A percentile compares a stretch with the other conserved stretches of the same genome.
phyloP scores from a whole-genome alignment of 2,329 filamentous ascomycete genomes.

The Emergomyces pasteurianus region DNA sequence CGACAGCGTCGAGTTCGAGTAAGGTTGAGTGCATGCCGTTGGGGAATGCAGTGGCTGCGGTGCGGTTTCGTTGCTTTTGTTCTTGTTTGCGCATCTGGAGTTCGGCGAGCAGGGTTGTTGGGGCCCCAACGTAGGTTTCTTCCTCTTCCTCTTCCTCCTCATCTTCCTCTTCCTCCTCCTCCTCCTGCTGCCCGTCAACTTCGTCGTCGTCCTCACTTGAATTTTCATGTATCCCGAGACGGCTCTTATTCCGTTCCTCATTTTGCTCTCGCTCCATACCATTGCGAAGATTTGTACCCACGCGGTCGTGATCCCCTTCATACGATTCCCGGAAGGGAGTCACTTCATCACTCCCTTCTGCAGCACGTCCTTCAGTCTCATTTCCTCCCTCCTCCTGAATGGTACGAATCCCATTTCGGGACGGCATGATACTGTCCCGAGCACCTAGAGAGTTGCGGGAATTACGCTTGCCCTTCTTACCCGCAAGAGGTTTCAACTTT shows the following conservation, averaged over 20 bases:
- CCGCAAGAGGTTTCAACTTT: conserved; percentile 16
- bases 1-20: conserved; percentile 79
- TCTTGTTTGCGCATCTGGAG: conserved; percentile 83
- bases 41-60: conserved; percentile 50
- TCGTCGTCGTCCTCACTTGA: conserved; percentile 7
- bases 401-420: conserved; percentile 8
- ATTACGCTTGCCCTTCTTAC: background rate
- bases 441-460: background rate
- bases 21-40: conserved; percentile 85
- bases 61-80: conserved; percentile 66
- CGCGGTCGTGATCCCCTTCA: conserved; percentile 7
- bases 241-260: conserved; percentile 14
- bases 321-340: conserved; percentile 10
- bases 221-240: background rate
- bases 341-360: conserved; percentile 8
- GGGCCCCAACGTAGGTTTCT: conserved; percentile 51
- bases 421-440: conserved; percentile 14
- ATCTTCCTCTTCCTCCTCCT: conserved; percentile 30
- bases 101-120: conserved; percentile 85
- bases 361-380: conserved; percentile 14
- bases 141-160: conserved; percentile 36
- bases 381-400: conserved; percentile 7
- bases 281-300: conserved; percentile 3
- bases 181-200: too few species aligned
- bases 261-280: conserved; percentile 8